Evolutionary conservation across 1,284 basidiomycete species (phyloP).

Genomic region (Ustilago tritici): DNA sequence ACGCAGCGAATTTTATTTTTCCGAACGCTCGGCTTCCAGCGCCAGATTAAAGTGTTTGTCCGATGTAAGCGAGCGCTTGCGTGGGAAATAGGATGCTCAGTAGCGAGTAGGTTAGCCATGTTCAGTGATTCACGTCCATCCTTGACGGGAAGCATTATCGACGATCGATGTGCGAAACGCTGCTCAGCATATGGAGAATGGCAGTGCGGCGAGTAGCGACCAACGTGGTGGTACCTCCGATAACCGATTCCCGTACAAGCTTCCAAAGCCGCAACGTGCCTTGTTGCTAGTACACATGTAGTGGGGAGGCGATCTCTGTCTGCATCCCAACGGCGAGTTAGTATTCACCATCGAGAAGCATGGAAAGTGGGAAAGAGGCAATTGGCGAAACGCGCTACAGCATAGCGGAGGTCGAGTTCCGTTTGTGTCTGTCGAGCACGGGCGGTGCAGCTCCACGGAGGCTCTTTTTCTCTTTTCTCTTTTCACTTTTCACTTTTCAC

Average conservation of each 20-base stretch:
- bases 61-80: not conserved
- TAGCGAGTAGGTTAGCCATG: too few species aligned
- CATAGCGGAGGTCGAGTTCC: not conserved
- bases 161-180: too few species aligned
- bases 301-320: not conserved
- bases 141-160: too few species aligned
- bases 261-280: not conserved
- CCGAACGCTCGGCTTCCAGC: too few species aligned
- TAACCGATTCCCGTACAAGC: not conserved
- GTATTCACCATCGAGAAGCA: not conserved
- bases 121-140: too few species aligned
- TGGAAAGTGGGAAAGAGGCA: not conserved
- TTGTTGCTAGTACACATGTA: not conserved
- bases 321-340: not conserved
- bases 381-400: slow-evolving; percentile 1
- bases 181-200: too few species aligned
- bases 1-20: too few species aligned
- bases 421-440: not conserved
- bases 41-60: not conserved
- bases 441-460: not conserved
- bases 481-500: not conserved
- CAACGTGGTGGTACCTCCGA: too few species aligned
- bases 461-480: not conserved
- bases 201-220: too few species aligned
- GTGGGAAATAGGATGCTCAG: not conserved